Base-by-base conservation (phyloP, 768 basidiomycete genomes). In the Hebeloma cylindrosporum region DNA sequence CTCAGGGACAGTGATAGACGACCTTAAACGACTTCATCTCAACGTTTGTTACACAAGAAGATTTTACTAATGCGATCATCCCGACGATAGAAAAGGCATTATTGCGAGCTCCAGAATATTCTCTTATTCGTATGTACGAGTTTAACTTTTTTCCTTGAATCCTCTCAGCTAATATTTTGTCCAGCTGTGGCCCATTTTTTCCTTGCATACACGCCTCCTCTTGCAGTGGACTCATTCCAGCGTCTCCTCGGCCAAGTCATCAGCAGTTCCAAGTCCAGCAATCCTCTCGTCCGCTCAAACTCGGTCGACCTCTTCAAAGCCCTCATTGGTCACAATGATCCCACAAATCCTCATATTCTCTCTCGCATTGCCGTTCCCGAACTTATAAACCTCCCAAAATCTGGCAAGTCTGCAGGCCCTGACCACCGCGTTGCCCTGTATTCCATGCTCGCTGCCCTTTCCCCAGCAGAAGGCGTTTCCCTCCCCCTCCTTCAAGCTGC, bases 401-500 rank as follows among this genome's bases (percentile, higher is more conserved):
- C 83, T 0, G 88, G 91, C 16, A 99, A 96, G 71, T 89, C 93
- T 0, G 69, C 83, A 1, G 91, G 92, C 1, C 77, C 88, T 2
- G 95, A 95, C 44, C 93, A 98, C 60, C 82, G 94, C 13, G 62
- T 82, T 4, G 72, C 85, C 0, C 70, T 98, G 7, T 94, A 91
- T 65, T 74, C 79, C 1, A 91, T 98, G 83, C 72, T 93, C 1
- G 66, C 73, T 2, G 59, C 59, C 39, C 50, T 93, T 1, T 63
- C 69, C 0, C 72, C 83, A 2, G 78, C 77, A 4, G 30, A 54
- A 9, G 59, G 45, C 8, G 56, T 70, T 26, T 75, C 76, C 10
- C 53, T 68, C 2, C 48, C 64, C 0, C 64, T 83, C 1, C 78
- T 91, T 0, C 56, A 74, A 32, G 62, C 66, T 1, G 59, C 73